These are phyloP conservation scores for Podaxis sp. DNA, from an alignment of 768 basidiomycete genomes.

Conservation along the genomic window DNA sequence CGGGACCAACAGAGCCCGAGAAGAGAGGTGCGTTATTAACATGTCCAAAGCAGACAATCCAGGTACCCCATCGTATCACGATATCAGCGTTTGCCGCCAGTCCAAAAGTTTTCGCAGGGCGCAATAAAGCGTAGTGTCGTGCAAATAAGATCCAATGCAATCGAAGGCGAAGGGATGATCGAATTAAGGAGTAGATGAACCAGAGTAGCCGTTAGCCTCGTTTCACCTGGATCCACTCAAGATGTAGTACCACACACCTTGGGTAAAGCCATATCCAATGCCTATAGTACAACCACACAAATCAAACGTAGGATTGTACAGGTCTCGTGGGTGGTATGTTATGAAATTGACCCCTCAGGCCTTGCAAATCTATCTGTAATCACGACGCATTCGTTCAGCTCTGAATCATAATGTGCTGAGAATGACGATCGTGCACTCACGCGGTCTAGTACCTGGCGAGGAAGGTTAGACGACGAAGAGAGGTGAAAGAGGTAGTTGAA, in stretches of 20 bases:
- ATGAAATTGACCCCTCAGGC: neutral
- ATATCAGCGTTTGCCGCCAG: neutral
- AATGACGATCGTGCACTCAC: neutral
- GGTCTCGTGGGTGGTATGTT: neutral
- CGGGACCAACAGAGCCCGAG: neutral
- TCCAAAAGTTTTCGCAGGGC: neutral
- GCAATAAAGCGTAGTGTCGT: neutral
- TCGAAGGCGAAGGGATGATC: neutral
- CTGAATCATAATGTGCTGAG: neutral
- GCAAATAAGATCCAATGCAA: neutral
- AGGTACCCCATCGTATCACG: neutral
- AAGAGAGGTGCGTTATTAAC: neutral
- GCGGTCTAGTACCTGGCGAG: neutral
- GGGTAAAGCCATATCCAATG: constrained; percentile 12
- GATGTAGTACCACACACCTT: constrained; percentile 4
- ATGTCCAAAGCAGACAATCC: neutral
- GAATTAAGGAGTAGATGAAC: neutral
- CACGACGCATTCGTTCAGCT: neutral
- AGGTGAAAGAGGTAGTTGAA: neutral
- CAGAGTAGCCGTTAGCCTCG: constrained; percentile 6
- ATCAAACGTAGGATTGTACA: neutral
- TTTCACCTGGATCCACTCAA: neutral
- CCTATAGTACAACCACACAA: neutral
- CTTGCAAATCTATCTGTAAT: neutral
- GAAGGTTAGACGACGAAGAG: neutral